These are phyloP conservation scores for Trypanosoma cruzi DNA, from an alignment of 208 protist species.

Conservation along the genomic window DNA sequence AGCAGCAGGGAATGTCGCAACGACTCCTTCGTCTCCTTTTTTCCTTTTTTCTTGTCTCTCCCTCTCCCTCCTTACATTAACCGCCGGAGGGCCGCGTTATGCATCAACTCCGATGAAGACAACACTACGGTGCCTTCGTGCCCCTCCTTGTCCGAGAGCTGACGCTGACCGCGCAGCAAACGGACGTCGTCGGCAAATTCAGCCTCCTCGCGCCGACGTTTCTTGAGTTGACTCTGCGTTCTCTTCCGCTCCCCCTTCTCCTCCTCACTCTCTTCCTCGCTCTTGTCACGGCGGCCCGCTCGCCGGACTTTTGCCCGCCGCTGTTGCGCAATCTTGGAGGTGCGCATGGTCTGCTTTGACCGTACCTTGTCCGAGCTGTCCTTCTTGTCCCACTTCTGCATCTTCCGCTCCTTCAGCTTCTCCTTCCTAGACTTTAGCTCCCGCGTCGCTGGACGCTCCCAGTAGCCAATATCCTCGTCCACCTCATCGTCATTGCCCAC, in stretches of 20 bases:
- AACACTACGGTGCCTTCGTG: neutral
- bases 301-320: slow-evolving; percentile 36
- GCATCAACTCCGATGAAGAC: neutral
- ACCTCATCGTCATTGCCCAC: slow-evolving; percentile 78
- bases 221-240: slow-evolving; percentile 34
- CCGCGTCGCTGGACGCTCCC: slow-evolving; percentile 68
- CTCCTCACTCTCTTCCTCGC: slow-evolving; percentile 48
- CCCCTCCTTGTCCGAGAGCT: neutral
- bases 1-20: too few relatives aligned
- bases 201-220: slow-evolving; percentile 40
- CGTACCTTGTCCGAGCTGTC: slow-evolving; percentile 87
- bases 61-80: slow-evolving; percentile 29
- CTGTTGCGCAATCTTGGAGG: slow-evolving; percentile 64
- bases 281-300: slow-evolving; percentile 26
- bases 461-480: slow-evolving; percentile 85
- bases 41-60: neutral
- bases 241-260: slow-evolving; percentile 50
- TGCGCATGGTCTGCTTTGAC: slow-evolving; percentile 85
- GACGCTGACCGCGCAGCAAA: slow-evolving; percentile 21
- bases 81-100: slow-evolving; percentile 47
- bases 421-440: slow-evolving; percentile 80
- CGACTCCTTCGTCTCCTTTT: neutral
- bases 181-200: slow-evolving; percentile 60
- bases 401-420: slow-evolving; percentile 71
- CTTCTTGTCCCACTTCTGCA: slow-evolving; percentile 92